Evolutionary conservation across 495 filamentous ascomycete genomes (phyloP).

Genomic region (Copromyces sp.): DNA sequence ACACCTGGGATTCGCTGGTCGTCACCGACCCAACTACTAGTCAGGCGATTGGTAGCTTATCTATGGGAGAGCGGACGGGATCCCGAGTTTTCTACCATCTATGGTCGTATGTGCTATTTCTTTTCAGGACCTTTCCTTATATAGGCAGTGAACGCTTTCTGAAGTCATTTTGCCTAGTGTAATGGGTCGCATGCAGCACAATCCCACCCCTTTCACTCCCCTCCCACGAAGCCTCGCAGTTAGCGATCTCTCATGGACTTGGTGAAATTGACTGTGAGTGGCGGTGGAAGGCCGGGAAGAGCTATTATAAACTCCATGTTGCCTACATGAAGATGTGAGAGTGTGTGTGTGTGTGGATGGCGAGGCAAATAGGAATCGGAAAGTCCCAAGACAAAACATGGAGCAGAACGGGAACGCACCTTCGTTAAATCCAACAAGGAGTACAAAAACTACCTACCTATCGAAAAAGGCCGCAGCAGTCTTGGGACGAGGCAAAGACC

Average conservation of each 20-base stretch:
- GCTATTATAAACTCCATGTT: too few relatives aligned
- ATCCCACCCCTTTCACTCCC: background rate
- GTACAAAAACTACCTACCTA: background rate
- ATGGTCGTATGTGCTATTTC: constrained; percentile 31
- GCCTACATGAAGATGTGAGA: too few relatives aligned
- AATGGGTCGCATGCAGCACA: too few relatives aligned
- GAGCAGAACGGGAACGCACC: background rate
- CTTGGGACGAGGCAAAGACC: background rate
- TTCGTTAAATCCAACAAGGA: background rate
- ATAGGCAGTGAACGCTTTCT: background rate
- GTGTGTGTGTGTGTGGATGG: too few relatives aligned
- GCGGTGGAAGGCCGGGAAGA: too few relatives aligned
- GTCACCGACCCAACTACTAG: constrained; percentile 42
- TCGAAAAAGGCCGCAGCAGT: background rate
- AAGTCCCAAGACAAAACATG: background rate
- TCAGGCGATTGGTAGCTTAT: constrained; percentile 10
- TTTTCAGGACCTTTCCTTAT: background rate
- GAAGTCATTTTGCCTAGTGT: too few relatives aligned
- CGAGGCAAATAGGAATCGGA: too few relatives aligned
- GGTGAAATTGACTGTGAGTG: too few relatives aligned
- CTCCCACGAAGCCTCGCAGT: too few relatives aligned
- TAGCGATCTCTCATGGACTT: too few relatives aligned
- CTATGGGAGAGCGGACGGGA: constrained; percentile 44
- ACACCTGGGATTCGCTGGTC: constrained; percentile 23
- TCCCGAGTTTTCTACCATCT: constrained; percentile 35